Conservation (phyloP, 2,329 filamentous ascomycete species). For the Xylaria polymorpha region DNA sequence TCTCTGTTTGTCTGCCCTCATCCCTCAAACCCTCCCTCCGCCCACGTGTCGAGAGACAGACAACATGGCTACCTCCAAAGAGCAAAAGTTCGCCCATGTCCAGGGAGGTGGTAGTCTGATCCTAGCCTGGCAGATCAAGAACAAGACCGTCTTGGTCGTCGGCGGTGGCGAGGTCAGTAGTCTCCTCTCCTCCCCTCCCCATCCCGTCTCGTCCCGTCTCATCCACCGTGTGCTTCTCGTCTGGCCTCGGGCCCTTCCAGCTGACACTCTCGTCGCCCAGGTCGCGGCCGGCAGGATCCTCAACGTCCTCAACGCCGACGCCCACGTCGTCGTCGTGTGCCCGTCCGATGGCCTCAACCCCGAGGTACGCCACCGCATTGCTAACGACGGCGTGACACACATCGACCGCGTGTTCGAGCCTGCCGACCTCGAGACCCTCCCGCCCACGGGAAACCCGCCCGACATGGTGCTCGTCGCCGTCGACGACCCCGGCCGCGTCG, state of each 20-base stretch:
- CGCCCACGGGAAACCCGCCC: slow-evolving; percentile 46
- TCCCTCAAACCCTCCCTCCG: background rate
- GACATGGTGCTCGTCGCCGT: slow-evolving; percentile 94
- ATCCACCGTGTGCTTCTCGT: background rate
- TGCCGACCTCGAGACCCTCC: slow-evolving; percentile 79
- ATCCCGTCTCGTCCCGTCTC: background rate
- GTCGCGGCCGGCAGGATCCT: slow-evolving; percentile 95
- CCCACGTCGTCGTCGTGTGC: slow-evolving; percentile 85
- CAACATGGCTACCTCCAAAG: slow-evolving; percentile 29
- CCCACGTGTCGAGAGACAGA: slow-evolving; percentile 22
- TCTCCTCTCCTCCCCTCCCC: slow-evolving; percentile 11
- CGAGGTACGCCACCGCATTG: slow-evolving; percentile 86
- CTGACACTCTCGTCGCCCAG: slow-evolving; percentile 58
- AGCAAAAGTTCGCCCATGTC: slow-evolving; percentile 75
- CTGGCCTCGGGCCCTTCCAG: background rate
- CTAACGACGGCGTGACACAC: slow-evolving; percentile 79
- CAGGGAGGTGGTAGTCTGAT: slow-evolving; percentile 94
- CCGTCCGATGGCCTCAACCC: slow-evolving; percentile 84
- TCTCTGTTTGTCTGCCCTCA: background rate
- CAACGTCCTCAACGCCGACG: slow-evolving; percentile 91
- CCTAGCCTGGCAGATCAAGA: slow-evolving; percentile 92
- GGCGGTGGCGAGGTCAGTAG: slow-evolving; percentile 88
- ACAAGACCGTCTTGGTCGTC: slow-evolving; percentile 89
- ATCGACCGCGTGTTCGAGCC: slow-evolving; percentile 86
- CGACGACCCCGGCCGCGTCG: slow-evolving; percentile 90